Evolutionary conservation across 2,329 filamentous ascomycete genomes (phyloP).

Genomic region (Capronia americana): DNA sequence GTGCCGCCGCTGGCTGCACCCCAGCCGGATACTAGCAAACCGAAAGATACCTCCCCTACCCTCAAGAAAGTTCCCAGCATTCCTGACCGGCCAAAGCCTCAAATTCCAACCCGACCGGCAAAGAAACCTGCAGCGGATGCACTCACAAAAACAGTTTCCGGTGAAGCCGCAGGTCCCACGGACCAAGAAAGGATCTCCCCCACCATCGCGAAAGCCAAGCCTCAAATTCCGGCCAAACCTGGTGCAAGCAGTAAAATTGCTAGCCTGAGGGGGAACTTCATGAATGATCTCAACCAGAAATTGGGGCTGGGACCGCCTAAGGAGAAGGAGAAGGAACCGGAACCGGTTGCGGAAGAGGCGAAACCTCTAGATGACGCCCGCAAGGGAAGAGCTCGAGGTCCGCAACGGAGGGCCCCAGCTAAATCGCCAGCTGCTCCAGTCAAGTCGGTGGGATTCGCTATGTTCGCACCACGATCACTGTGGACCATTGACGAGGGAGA

Average conservation of each 20-base stretch:
- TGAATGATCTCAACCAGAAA: conserved; percentile 90
- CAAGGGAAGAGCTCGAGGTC: conserved; percentile 87
- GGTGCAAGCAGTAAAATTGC: conserved; percentile 81
- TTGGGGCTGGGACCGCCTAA: conserved; percentile 86
- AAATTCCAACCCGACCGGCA: conserved; percentile 68
- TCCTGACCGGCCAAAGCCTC: conserved; percentile 68
- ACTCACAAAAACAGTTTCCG: conserved; percentile 47
- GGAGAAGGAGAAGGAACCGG: conserved; percentile 66
- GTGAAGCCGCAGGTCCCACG: conserved; percentile 49
- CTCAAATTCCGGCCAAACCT: conserved; percentile 78
- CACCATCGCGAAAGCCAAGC: conserved; percentile 72
- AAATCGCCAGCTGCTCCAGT: conserved; percentile 51
- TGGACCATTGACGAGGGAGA: conserved; percentile 39
- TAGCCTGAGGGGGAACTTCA: conserved; percentile 85
- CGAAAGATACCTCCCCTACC: conserved; percentile 50
- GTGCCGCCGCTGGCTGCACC: conserved; percentile 44
- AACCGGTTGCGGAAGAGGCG: conserved; percentile 64
- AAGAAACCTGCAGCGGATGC: conserved; percentile 54
- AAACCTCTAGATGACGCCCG: conserved; percentile 85
- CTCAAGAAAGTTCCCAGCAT: conserved; percentile 59
- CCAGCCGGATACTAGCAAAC: conserved; percentile 34
- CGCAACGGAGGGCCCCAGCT: conserved; percentile 74
- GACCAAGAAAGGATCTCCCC: conserved; percentile 46
- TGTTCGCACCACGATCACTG: conserved; percentile 33
- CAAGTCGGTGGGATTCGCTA: conserved; percentile 30